Conservation (phyloP, 495 filamentous ascomycete species). For the Aspergillus steynii region DNA sequence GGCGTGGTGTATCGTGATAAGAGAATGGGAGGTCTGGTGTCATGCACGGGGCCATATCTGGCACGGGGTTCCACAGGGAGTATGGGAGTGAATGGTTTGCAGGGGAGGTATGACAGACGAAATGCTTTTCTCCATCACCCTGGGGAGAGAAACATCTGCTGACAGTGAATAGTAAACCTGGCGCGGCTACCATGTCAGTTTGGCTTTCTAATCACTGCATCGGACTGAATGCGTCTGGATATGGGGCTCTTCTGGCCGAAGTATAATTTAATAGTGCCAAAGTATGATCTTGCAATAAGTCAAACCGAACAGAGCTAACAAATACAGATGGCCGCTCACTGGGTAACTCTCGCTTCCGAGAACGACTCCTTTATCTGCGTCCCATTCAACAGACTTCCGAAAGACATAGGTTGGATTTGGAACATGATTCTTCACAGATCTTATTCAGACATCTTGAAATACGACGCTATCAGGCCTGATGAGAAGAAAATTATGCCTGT, state of each 20-base stretch:
- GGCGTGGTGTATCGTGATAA: conserved; percentile 44
- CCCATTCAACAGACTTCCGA: conserved; percentile 44
- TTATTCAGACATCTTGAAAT: conserved; percentile 30
- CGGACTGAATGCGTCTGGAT: conserved; percentile 34
- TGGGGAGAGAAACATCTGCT: background rate
- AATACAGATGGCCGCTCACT: conserved; percentile 40
- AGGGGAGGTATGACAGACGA: conserved; percentile 36
- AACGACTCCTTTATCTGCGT: conserved; percentile 34
- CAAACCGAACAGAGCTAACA: conserved; percentile 7
- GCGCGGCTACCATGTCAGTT: conserved; percentile 39
- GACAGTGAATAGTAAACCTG: conserved; percentile 36
- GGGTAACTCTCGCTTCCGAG: conserved; percentile 35
- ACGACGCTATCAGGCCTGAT: conserved; percentile 28
- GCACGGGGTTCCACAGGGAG: conserved; percentile 29
- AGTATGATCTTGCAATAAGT: conserved; percentile 16
- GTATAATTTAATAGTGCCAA: conserved; percentile 35
- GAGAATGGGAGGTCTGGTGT: conserved; percentile 42
- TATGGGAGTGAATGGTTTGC: conserved; percentile 46
- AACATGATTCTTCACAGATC: conserved; percentile 33
- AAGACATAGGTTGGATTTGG: conserved; percentile 39
- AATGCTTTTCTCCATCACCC: background rate
- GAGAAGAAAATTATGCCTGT: conserved; percentile 18
- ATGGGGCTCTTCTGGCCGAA: conserved; percentile 39
- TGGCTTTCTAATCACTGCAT: conserved; percentile 41
- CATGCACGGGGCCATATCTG: conserved; percentile 45